Conservation (phyloP, 1,139 yeast species). For the Pneumocystis murina region DNA sequence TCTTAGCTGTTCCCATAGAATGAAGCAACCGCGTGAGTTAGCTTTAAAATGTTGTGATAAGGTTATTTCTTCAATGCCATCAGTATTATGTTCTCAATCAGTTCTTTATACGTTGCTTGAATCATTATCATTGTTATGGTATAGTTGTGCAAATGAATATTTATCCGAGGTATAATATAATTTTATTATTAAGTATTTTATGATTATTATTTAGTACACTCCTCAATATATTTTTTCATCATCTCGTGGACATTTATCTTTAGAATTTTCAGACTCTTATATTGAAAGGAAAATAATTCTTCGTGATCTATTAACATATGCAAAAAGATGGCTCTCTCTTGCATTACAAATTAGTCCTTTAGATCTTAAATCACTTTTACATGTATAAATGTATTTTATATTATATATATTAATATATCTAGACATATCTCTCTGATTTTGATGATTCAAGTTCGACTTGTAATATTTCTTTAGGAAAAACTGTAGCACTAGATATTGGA, state of each 20-base stretch:
- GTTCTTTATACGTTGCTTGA: constrained; percentile 71
- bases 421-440: constrained; percentile 48
- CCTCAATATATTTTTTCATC: constrained; percentile 61
- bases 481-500: constrained; percentile 83
- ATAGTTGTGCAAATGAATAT: constrained; percentile 76
- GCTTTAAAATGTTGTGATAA: constrained; percentile 69
- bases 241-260: constrained; percentile 36
- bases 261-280: constrained; percentile 65
- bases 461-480: constrained; percentile 57
- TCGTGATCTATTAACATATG: constrained; percentile 40
- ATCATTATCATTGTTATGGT: constrained; percentile 58
- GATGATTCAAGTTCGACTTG: constrained; percentile 22
- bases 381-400: background rate
- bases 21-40: constrained; percentile 57
- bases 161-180: constrained; percentile 14
- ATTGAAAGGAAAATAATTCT: constrained; percentile 62
- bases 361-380: constrained; percentile 36
- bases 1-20: constrained; percentile 62
- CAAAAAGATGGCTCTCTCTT: constrained; percentile 50
- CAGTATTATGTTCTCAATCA: constrained; percentile 58
- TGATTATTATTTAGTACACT: constrained; percentile 49
- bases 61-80: constrained; percentile 56
- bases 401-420: constrained; percentile 41
- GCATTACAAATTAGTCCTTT: constrained; percentile 43
- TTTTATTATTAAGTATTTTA: background rate